Evolutionary conservation across 2,329 filamentous ascomycete genomes (phyloP).

Genomic region (Microcera coccophila): DNA sequence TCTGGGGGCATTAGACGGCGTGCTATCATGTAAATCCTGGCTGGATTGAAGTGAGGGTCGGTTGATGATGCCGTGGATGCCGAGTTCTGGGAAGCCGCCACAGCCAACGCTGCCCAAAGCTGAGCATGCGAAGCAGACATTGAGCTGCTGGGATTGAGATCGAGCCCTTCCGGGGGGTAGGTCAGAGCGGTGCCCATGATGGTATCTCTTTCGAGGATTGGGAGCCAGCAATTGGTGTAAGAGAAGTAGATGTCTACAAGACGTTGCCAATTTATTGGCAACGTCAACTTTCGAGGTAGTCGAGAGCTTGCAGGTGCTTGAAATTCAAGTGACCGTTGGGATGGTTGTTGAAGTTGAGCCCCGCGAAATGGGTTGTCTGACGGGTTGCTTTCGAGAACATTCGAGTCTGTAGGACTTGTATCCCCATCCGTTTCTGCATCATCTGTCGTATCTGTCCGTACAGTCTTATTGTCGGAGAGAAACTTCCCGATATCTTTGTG

Average conservation of each 20-base stretch:
- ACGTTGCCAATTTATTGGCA: conserved; percentile 54
- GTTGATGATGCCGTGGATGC: conserved; percentile 15
- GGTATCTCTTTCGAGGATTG: conserved; percentile 64
- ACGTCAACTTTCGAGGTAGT: conserved; percentile 23
- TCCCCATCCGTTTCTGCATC: conserved; percentile 31
- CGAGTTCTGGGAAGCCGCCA: conserved; percentile 53
- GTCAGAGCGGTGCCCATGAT: conserved; percentile 47
- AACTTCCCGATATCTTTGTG: conserved; percentile 61
- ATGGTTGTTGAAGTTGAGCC: conserved; percentile 9
- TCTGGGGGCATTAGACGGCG: conserved; percentile 46
- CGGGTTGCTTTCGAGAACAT: conserved; percentile 15
- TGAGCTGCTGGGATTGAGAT: conserved; percentile 27
- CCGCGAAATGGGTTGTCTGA: conserved; percentile 18
- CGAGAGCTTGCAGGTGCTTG: conserved; percentile 6
- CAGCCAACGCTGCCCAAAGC: conserved; percentile 56
- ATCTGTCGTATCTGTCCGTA: conserved; percentile 33
- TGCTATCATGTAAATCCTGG: conserved; percentile 49
- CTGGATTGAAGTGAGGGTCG: conserved; percentile 8
- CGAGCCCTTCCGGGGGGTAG: conserved; percentile 37
- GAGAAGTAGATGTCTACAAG: conserved; percentile 71
- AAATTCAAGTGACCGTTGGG: conserved; percentile 4
- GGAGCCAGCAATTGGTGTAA: conserved; percentile 74
- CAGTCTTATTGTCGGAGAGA: conserved; percentile 44
- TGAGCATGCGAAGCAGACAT: conserved; percentile 47
- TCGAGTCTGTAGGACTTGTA: conserved; percentile 19